phyloP scores from a whole-genome alignment of 2,329 filamentous ascomycete species.

The Neonectria hederae region DNA sequence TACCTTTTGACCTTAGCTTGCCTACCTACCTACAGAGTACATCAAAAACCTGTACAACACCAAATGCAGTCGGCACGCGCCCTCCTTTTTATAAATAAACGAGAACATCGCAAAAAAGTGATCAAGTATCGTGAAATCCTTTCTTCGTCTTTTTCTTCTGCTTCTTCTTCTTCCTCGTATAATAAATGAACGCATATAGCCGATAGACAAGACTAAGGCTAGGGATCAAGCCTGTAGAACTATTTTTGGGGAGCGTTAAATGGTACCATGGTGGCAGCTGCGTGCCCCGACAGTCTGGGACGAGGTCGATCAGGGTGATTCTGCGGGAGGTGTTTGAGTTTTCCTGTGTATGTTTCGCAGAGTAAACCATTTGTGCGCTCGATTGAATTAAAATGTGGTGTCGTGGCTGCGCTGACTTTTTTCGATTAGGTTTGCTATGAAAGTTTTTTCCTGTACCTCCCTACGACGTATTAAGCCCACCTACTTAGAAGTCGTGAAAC shows the following conservation, averaged over 20 bases:
- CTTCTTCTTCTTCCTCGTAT: neutral
- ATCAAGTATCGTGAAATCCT: neutral
- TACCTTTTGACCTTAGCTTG: slow-evolving; percentile 8
- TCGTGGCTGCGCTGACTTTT: neutral
- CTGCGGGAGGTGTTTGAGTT: neutral
- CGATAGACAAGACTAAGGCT: neutral
- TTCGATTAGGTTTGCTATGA: neutral
- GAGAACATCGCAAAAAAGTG: neutral
- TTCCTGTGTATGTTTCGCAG: neutral
- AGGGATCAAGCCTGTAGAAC: slow-evolving; percentile 8
- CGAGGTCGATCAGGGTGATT: neutral
- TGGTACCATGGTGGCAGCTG: neutral
- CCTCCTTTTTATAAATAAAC: neutral
- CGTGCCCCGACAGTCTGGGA: neutral
- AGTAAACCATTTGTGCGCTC: no score
- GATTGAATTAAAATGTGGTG: neutral
- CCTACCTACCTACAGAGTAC: neutral
- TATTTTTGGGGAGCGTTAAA: neutral
- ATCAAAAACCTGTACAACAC: neutral
- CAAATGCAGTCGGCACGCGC: slow-evolving; percentile 1
- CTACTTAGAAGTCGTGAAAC: neutral
- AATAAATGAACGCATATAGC: slow-evolving; percentile 4
- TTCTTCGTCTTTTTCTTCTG: neutral
- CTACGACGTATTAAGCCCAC: neutral
- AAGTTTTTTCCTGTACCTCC: neutral